Base-by-base conservation (phyloP, 2,329 filamentous ascomycete genomes). In the Diaporthe sp. region DNA sequence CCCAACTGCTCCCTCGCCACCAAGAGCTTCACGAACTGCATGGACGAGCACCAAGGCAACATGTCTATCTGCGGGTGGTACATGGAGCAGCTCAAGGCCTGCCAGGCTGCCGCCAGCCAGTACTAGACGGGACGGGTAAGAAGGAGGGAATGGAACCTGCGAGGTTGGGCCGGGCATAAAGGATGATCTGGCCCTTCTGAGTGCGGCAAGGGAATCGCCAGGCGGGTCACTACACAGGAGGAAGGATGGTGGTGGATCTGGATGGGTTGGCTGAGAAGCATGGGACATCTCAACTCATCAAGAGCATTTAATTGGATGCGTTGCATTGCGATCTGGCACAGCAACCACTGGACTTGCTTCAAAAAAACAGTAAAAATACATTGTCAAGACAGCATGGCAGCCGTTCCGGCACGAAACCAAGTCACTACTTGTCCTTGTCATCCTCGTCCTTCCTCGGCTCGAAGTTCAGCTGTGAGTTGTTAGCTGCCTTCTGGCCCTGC, bases 21-120 rank as follows among this genome's bases (percentile, higher is more conserved):
- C 73, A 92, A 92, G 86, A 92, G 91, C 86, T 98, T 99, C 90
- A 96, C 95, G 82, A 94, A 93, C 88, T 99, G 97, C 90, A 94
- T 99, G 93, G 96, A 98, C 85, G 94, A 98, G 83, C 94, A 99
- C 86, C 88, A 92, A 83, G 97, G 97, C 80, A 95, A 97, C 87
- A 92, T 99, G 93, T 93, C 94, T 83, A 97, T 98, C 83, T 99
- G 97, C 88, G 94, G 94, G 80, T 99, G 96, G 96, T 99, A 99
- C 86, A 88, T 99, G 81, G 97, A 99, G 85, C 96, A 99, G 91
- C 90, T 99, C 25, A 96, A 96, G 90, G 94, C 94, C 74, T 96
- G 94, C 90, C 94, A 96, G 89, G 87, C 91, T 79, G 94, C 94
- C 80, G 93, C 94, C 73, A 91, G 88, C 85, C 91, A 88, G 81